Percentiles rank a stretch among this genome's conserved stretches.
These are phyloP conservation scores for Polyplosphaeria fusca DNA, from an alignment of 495 filamentous ascomycete species.

Conservation along the genomic window DNA sequence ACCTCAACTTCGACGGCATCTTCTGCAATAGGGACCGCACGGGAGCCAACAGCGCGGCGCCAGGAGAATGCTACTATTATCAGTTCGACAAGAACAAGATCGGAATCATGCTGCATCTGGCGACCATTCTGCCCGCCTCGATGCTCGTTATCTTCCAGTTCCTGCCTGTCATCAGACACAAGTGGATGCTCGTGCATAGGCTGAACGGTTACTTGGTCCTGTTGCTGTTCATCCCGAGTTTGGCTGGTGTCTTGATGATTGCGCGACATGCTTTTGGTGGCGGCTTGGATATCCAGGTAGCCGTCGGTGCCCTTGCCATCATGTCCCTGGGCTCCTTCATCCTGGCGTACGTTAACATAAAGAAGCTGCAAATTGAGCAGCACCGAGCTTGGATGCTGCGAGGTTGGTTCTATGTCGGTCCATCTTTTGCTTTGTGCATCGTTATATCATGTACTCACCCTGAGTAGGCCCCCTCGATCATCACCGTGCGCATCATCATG, in stretches of 20 bases:
- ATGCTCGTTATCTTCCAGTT: slow-evolving; percentile 52
- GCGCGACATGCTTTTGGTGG: slow-evolving; percentile 48
- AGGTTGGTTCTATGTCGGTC: slow-evolving; percentile 46
- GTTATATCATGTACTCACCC: slow-evolving; percentile 13
- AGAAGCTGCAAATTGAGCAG: slow-evolving; percentile 53
- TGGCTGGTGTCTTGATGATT: slow-evolving; percentile 47
- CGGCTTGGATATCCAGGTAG: slow-evolving; percentile 42
- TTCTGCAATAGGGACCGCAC: not conserved
- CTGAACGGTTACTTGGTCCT: slow-evolving; percentile 53
- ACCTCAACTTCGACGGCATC: slow-evolving; percentile 41
- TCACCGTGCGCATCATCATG: slow-evolving; percentile 49
- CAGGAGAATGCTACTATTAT: slow-evolving; percentile 51
- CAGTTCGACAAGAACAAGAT: slow-evolving; percentile 38
- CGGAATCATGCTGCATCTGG: slow-evolving; percentile 51
- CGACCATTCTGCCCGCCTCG: slow-evolving; percentile 45
- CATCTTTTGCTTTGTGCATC: not conserved
- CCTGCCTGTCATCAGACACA: slow-evolving; percentile 50
- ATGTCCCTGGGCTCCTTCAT: slow-evolving; percentile 38
- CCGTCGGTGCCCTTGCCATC: slow-evolving; percentile 41
- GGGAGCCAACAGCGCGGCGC: slow-evolving; percentile 35
- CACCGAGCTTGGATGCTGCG: slow-evolving; percentile 58
- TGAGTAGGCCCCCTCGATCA: slow-evolving; percentile 40
- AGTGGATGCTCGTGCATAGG: slow-evolving; percentile 48
- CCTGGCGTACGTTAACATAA: slow-evolving; percentile 51
- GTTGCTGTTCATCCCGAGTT: slow-evolving; percentile 42